Evolutionary conservation across 306 rosid species (phyloP).

Genomic region (Vachellia collinsii): DNA sequence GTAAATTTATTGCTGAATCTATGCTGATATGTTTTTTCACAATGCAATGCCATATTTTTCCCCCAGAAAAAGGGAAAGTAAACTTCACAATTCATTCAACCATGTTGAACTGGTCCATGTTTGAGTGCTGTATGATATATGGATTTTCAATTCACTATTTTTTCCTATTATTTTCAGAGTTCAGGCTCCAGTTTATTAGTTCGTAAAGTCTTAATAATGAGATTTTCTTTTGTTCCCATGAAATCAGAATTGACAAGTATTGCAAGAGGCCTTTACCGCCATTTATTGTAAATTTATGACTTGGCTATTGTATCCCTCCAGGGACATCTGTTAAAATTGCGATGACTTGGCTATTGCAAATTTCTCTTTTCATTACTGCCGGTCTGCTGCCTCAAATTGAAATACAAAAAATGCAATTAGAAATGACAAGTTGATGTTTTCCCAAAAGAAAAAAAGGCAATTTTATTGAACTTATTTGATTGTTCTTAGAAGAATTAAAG

Average conservation of each 20-base stretch:
- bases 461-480: neutral
- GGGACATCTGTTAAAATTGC: too few relatives aligned
- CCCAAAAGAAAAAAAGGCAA: neutral
- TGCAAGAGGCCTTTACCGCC: neutral
- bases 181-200: neutral
- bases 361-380: slow-evolving; percentile 13
- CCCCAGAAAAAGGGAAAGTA: neutral
- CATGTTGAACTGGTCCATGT: neutral
- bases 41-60: neutral
- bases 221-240: neutral
- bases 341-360: too few relatives aligned
- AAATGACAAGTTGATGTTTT: neutral
- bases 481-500: neutral
- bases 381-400: neutral
- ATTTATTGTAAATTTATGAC: too few relatives aligned
- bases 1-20: neutral
- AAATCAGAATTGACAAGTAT: neutral
- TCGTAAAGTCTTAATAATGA: neutral
- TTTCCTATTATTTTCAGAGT: slow-evolving; percentile 4
- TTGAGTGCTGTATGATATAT: slow-evolving; percentile 21
- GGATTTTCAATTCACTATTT: slow-evolving; percentile 12
- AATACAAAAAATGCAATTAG: neutral
- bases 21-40: neutral
- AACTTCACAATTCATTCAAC: neutral
- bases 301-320: too few relatives aligned